A percentile compares a stretch with the other conserved stretches of the same genome.
Evolutionary conservation across 2,329 filamentous ascomycete species (phyloP).

Genomic region (Nigrospora oryzae): DNA sequence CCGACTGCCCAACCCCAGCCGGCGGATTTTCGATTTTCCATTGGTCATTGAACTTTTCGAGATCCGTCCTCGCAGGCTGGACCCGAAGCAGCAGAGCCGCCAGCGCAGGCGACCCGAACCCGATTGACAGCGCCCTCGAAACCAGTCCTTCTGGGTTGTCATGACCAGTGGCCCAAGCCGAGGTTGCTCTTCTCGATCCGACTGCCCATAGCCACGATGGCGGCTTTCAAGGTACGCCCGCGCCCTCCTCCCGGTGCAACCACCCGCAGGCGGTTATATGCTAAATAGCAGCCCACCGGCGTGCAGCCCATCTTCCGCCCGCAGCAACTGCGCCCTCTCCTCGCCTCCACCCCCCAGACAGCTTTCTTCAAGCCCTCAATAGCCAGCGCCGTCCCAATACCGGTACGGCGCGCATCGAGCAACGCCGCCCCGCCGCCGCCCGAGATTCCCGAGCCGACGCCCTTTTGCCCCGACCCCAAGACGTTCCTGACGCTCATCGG

Average conservation of each 20-base stretch:
- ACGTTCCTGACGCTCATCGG: constrained; percentile 91
- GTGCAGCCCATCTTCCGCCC: constrained; percentile 17
- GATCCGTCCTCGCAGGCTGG: too few species aligned
- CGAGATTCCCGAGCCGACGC: constrained; percentile 60
- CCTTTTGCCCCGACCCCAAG: constrained; percentile 74
- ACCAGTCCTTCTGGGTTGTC: too few species aligned
- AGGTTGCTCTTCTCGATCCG: constrained; percentile 3
- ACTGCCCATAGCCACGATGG: constrained; percentile 3
- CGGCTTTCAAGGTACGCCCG: constrained; percentile 5
- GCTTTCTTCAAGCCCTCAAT: constrained; percentile 3
- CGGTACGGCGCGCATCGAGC: background rate
- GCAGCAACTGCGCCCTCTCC: constrained; percentile 15
- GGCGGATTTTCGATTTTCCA: constrained; percentile 1
- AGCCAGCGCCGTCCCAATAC: constrained; percentile 4
- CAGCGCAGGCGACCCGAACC: too few species aligned
- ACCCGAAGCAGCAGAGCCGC: too few species aligned
- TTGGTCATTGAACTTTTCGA: constrained; percentile 2
- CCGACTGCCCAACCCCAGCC: too few species aligned
- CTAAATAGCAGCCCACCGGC: background rate
- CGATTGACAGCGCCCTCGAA: too few species aligned
- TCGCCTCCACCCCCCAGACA: constrained; percentile 2
- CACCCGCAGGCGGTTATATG: background rate
- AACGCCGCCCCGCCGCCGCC: background rate
- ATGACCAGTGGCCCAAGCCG: too few species aligned
- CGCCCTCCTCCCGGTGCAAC: background rate